Evolutionary conservation across 1,284 basidiomycete genomes (phyloP), one percentile per base, ranked within the genome.

Genomic region (Chondrostereum purpureum): DNA sequence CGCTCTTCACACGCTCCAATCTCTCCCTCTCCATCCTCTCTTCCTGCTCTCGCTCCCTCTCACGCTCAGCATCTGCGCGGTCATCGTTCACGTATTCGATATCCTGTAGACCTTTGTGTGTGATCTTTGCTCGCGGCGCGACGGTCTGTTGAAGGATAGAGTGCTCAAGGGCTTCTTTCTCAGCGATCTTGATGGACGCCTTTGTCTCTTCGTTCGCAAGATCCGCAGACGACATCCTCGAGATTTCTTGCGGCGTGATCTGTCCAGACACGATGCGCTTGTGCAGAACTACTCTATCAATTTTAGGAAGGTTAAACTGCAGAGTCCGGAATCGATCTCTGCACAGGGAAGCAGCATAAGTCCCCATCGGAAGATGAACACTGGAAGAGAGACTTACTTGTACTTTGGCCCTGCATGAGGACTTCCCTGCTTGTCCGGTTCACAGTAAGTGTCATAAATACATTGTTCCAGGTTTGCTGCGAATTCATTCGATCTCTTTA

Each of bases 91-190:
- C 65, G 61, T 83, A 80, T 61, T 92, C 90, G 55, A 92, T 88
- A 55, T 89, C 81, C 67, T 92, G 82, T 50, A 91, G 66, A 47
- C 90, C 90, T 64, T 92, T 92, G 68, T 92, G 90, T 16, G 89
- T 92, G 50, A 90, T 84, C 64, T 92, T 92, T 27, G 88, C 83
- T 55, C 84, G 82, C 48, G 89, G 89, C 19, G 77, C 73, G 3
- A 70, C 69, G 10, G 76, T 70, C 58, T 80, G 86, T 58, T 83
- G 75, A 50, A 92, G 68, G 53, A 92, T 92, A 6, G 88, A 88
- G 60, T 91, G 82, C 57, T 81, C 82, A 53, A 92, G 66, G 3
- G 86, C 78, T 64, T 88, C 86, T 57, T 87, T 74, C 60, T 89
- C 84, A 18, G 86, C 83, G 47, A 78, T 76, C 58, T 80, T 84